These are phyloP conservation scores for Cadophora luteo-olivacea DNA, from an alignment of 2,329 filamentous ascomycete species.

Conservation along the genomic window DNA sequence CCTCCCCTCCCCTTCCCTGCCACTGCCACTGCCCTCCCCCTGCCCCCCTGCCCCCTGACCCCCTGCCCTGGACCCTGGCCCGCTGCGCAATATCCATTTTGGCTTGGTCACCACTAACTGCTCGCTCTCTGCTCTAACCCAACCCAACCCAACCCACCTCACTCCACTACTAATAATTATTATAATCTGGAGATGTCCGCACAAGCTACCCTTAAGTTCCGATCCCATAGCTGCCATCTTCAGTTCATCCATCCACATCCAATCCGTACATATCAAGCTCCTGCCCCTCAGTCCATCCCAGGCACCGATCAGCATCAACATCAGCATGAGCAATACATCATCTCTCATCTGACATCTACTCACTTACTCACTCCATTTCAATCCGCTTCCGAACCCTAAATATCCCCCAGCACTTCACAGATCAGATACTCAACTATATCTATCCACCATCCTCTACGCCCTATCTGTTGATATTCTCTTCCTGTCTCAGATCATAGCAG, in stretches of 20 bases:
- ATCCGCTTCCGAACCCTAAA: neutral
- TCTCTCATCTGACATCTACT: neutral
- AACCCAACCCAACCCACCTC: neutral
- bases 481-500: slow-evolving; percentile 15
- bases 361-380: neutral
- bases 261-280: slow-evolving; percentile 21
- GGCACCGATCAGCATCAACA: slow-evolving; percentile 17
- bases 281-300: slow-evolving; percentile 14
- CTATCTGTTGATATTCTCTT: neutral
- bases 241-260: neutral
- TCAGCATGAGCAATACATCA: slow-evolving; percentile 10
- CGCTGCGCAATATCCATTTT: slow-evolving; percentile 9
- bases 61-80: neutral
- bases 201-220: neutral
- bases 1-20: neutral
- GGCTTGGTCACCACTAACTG: slow-evolving; percentile 6
- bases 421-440: neutral
- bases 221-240: slow-evolving; percentile 18
- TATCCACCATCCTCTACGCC: slow-evolving; percentile 2
- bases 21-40: too few species aligned
- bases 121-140: too few species aligned
- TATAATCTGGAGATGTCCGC: slow-evolving; percentile 20
- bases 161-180: slow-evolving; percentile 6
- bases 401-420: neutral
- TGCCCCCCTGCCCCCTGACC: too few species aligned